Base-by-base conservation (phyloP, 2,329 filamentous ascomycete genomes). In the Xylariomycetidae sp. region DNA sequence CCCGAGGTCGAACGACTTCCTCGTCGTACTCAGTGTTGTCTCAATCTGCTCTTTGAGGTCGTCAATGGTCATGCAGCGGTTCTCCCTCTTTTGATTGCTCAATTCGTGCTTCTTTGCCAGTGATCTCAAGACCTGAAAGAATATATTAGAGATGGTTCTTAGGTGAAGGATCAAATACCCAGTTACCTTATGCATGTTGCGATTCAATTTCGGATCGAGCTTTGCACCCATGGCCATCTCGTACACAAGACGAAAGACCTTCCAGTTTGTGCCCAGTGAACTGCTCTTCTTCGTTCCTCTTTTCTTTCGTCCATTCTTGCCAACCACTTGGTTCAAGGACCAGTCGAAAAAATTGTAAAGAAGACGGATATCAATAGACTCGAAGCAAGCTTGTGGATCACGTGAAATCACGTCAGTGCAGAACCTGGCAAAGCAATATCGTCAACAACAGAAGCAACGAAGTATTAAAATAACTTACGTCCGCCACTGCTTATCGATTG, bases 181-280 rank as follows among this genome's bases (percentile, higher is more conserved):
- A n/a, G 19, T 19, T 41, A 43, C 41, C 26, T 35, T 42, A 27
- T 44, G 25, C 33, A 49, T 48, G 14, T 34, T 30, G 6, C 33
- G 32, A 25, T 44, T 46, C 7, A 48, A 18, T 25, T 41, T 41
- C 13, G 25, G 10, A 29, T 47, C 19, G 12, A 48, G n/a, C 33
- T 44, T 49, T 3, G 38, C 25, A 7, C 32, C 13, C 25, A 31
- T 48, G 13, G 37, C 42, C 31, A 36, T 40, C 43, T 54, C 30
- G 25, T 45, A 49, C 14, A 52, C 40, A 9, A 54, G 44, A 27
- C 44, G 37, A 31, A 52, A 55, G 19, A 46, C 37, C 31, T 57
- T 56, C 46, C 34, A 56, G 27, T 46, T 47, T 43, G 37, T 55
- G 26, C 39, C 38, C 6, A 57, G 40, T 3, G 45, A 50, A 34